Conservation (phyloP, 179 eudicot genomes). For the Beta macrorhiza region DNA sequence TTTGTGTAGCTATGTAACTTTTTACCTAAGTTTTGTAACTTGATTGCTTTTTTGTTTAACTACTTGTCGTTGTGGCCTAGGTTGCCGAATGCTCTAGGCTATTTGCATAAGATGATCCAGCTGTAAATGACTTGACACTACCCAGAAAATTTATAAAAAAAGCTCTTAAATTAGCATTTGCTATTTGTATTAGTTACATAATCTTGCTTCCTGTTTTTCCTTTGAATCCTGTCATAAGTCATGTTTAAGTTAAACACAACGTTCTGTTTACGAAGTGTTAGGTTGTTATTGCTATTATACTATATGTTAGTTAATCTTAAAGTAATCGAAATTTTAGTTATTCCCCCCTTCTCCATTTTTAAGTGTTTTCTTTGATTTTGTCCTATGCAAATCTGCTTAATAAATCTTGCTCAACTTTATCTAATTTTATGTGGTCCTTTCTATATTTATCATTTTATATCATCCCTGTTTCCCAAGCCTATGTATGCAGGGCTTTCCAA, state of each 20-base stretch:
- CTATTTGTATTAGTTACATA: not conserved
- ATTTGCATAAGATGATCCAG: not conserved
- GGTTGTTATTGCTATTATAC: not conserved
- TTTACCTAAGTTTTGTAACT: no score
- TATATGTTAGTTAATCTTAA: not conserved
- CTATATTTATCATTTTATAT: not conserved
- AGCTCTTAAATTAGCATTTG: not conserved
- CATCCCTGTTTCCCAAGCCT: not conserved
- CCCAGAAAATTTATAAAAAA: not conserved
- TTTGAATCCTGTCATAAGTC: not conserved
- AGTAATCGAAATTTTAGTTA: not conserved
- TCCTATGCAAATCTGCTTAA: not conserved
- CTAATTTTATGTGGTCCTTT: not conserved
- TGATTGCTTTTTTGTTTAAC: no score
- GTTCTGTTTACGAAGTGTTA: not conserved
- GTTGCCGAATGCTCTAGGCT: not conserved
- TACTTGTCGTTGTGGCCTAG: no score
- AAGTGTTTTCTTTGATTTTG: not conserved
- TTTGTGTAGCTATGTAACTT: no score
- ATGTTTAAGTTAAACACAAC: not conserved
- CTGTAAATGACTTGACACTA: constrained; percentile 6
- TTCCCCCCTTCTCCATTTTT: not conserved
- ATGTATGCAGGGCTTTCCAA: not conserved
- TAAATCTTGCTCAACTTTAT: not conserved
- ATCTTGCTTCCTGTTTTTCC: not conserved